Base-by-base conservation (phyloP, 1,284 basidiomycete species). In the Boletus mariae region DNA sequence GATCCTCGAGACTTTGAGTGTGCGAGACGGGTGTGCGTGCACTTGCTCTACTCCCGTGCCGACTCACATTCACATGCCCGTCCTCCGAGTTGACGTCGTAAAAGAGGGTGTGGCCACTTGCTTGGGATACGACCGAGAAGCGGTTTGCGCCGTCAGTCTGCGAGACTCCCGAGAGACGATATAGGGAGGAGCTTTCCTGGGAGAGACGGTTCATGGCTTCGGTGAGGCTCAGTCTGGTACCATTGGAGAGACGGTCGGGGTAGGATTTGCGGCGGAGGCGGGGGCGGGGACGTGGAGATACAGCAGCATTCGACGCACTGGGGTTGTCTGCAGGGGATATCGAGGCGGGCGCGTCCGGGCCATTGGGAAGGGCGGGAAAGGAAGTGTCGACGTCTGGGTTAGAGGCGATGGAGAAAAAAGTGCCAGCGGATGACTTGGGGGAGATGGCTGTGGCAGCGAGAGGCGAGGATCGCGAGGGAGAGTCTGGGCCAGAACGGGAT, bases 191-290 rank as follows among this genome's bases (percentile, higher is more conserved):
- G 7, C 31, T 32, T 46, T 61, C 62, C 17, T 61, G 62, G 1
- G 64, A 70, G 5, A 66, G 57, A 28, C 55, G 63, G 35, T 68
- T 61, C 59, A 71, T 54, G 10, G 67, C 68, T 48, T 68, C 68
- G 1, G 69, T 46, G 12, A 67, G 58, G 32, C 68, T 67, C 20
- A 67, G 50, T 11, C 68, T 55, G 20, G 53, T 48, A 4, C 56
- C 56, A 5, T 53, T 61, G 9, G 62, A 63, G 12, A 65, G 45
- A n/a, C 61, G 57, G 4, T 68, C 66, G 1, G 68, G 68, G n/a
- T 52, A 55, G 2, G 67, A 69, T 51, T 50, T 64, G 23, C 64
- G 57, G 5, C 64, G 58, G 4, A 38, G 48, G 17, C 62, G 62
- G 1, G 43, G 57, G 1, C 65, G 66, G 1, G 60, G 63, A n/a